Conservation (phyloP, 768 basidiomycete genomes). For the Pulveroboletus sp. region DNA sequence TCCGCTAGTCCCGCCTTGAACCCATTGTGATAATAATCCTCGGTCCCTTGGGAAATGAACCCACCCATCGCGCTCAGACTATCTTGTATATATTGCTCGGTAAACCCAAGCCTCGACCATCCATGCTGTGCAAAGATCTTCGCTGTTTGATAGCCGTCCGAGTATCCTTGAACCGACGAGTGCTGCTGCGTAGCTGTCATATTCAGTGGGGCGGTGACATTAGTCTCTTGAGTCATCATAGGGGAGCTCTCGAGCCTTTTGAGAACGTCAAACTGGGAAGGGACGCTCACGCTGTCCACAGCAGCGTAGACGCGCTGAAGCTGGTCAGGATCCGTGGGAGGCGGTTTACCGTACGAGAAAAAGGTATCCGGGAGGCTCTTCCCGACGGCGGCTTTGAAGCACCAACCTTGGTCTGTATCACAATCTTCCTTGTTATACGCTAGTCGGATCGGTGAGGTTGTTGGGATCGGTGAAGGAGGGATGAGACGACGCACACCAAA, state of each 20-base stretch:
- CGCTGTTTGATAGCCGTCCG: conserved; percentile 54
- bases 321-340: conserved; percentile 16
- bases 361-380: conserved; percentile 54
- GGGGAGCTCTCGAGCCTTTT: neutral
- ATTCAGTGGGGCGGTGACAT: conserved; percentile 1
- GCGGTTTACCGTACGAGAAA: conserved; percentile 42
- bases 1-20: conserved; percentile 15
- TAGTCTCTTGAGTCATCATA: neutral
- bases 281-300: conserved; percentile 10
- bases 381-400: conserved; percentile 58
- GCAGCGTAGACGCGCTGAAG: conserved; percentile 20
- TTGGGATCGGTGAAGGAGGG: neutral
- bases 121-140: conserved; percentile 48
- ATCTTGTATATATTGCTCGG: conserved; percentile 55
- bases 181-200: conserved; percentile 8
- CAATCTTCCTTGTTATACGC: conserved; percentile 63
- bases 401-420: conserved; percentile 58
- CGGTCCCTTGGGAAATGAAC: conserved; percentile 5
- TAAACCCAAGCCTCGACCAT: conserved; percentile 54
- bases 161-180: conserved; percentile 41
- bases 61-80: conserved; percentile 25
- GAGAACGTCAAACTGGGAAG: conserved; percentile 13
- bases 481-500: conserved; percentile 52
- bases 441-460: conserved; percentile 17
- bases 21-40: conserved; percentile 7